A percentile compares a stretch with the other conserved stretches of the same genome.
These are phyloP conservation scores for Chionographis japonica DNA, from an alignment of 106 monocot species.

Conservation along the genomic window DNA sequence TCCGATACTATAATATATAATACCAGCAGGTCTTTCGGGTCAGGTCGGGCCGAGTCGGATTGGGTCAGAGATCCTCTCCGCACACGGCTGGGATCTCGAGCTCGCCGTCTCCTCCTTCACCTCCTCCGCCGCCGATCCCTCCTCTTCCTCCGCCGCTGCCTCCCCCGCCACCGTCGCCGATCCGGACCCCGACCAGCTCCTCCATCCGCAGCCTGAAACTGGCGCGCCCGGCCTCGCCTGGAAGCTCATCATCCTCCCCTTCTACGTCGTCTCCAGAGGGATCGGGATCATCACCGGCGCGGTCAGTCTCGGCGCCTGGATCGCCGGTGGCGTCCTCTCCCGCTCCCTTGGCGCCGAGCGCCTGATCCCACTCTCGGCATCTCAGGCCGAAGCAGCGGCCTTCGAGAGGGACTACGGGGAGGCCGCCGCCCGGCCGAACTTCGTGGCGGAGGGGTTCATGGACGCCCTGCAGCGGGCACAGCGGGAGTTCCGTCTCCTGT, in stretches of 20 bases:
- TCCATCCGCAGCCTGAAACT: background rate
- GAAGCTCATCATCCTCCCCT: constrained; percentile 82
- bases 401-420: too few relatives aligned
- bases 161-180: constrained; percentile 15
- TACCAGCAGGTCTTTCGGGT: too few relatives aligned
- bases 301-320: constrained; percentile 60
- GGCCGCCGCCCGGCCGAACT: too few relatives aligned
- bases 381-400: constrained; percentile 76
- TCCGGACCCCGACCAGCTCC: background rate
- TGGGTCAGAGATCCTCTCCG: too few relatives aligned
- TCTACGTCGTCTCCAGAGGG: constrained; percentile 73
- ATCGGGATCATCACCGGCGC: constrained; percentile 51
- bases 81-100: too few relatives aligned
- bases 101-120: constrained; percentile 86
- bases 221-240: constrained; percentile 59
- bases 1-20: too few relatives aligned
- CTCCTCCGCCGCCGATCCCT: constrained; percentile 10
- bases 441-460: too few relatives aligned
- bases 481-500: too few relatives aligned
- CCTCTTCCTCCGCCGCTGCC: constrained; percentile 17
- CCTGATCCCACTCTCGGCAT: constrained; percentile 32
- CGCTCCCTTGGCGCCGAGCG: constrained; percentile 45
- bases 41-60: too few relatives aligned
- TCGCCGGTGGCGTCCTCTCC: constrained; percentile 68
- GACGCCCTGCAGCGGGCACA: too few relatives aligned